Base-by-base conservation (phyloP, 371 early-diverging fungal genomes). In the Amoeboaphelidium occidentale region DNA sequence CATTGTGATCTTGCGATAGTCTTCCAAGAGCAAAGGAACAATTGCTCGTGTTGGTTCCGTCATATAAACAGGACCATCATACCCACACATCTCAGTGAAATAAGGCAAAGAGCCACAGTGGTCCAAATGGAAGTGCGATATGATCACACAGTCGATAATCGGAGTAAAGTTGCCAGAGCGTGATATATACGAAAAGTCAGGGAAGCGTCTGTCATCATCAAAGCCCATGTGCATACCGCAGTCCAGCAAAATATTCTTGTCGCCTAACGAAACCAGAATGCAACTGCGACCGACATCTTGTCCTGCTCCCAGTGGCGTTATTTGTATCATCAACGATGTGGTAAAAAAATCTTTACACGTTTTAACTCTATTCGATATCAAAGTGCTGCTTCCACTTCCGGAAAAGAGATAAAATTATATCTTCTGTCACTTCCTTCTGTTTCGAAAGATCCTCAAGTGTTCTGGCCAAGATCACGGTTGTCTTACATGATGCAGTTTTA, bases 211-310 rank as follows among this genome's bases (percentile, higher is more conserved):
- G 32, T 72, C 72, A 62, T 97, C 99, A 48, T 75, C 77, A 66
- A 85, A 96, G 2, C 97, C 98, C 91, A 96, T 94, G 66, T 99
- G 96, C 63, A 70, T 66, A 21, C 54, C 96, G 62, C 97, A 96
- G 67, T 96, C 97, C 58, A 96, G 78, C 91, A 96, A 90, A 25
- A 94, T 81, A 47, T 80, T 89, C 59, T 79, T 81, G 27, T 78
- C 78, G 43, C 84, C 78, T 27, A 93, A 69, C 2, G 81, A 76
- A 45, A 85, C 79, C 27, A 94, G 63, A 55, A 96, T 76, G 51
- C 94, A 94, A 43, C 83, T 82, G 60, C 86, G 66, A 6, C 97
- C 97, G 13, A 96, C 91, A 60, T 96, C 97, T 58, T 79, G 76
- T 12, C 80, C 80, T 2, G 79, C 80, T 3, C 71, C 71, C 25